phyloP scores from a whole-genome alignment of 2,329 filamentous ascomycete genomes.

The Helicocarpus griseus region DNA sequence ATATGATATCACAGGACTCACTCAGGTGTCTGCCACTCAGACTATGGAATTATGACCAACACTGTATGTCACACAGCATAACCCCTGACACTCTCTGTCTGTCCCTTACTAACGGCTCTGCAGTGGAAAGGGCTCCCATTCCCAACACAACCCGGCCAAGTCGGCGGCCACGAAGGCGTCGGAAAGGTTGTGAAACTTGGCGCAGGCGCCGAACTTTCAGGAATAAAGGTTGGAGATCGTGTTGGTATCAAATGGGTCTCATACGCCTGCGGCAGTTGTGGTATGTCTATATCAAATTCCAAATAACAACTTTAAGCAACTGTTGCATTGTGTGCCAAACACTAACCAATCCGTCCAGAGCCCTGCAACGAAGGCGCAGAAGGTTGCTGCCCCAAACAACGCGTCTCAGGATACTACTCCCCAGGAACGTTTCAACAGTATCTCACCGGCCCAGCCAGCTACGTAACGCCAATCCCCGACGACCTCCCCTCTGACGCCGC shows the following conservation, averaged over 20 bases:
- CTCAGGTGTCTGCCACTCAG: slow-evolving; percentile 56
- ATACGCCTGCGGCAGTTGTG: slow-evolving; percentile 46
- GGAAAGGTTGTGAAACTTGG: slow-evolving; percentile 57
- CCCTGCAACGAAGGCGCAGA: slow-evolving; percentile 48
- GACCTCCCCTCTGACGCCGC: slow-evolving; percentile 49
- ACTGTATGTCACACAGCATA: slow-evolving; percentile 15
- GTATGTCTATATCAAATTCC: slow-evolving; percentile 21
- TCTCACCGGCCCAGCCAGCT: slow-evolving; percentile 52
- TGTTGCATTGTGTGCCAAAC: no score
- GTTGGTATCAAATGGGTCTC: slow-evolving; percentile 63
- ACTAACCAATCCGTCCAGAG: slow-evolving; percentile 16
- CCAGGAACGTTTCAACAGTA: slow-evolving; percentile 69
- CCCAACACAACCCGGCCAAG: slow-evolving; percentile 51
- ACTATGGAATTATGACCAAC: slow-evolving; percentile 49
- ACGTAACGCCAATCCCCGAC: slow-evolving; percentile 61
- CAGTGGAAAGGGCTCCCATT: slow-evolving; percentile 50
- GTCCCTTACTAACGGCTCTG: not conserved
- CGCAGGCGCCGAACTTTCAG: slow-evolving; percentile 45
- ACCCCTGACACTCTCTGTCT: not conserved
- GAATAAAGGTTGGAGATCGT: slow-evolving; percentile 55
- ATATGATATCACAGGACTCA: slow-evolving; percentile 38
- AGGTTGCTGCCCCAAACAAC: slow-evolving; percentile 46
- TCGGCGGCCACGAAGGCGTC: slow-evolving; percentile 62
- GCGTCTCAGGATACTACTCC: slow-evolving; percentile 56
- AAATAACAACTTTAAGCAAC: no score